Percentiles rank a stretch among this genome's conserved stretches.
phyloP scores from a whole-genome alignment of 2,329 filamentous ascomycete species.

The Botrytis hyacinthi region DNA sequence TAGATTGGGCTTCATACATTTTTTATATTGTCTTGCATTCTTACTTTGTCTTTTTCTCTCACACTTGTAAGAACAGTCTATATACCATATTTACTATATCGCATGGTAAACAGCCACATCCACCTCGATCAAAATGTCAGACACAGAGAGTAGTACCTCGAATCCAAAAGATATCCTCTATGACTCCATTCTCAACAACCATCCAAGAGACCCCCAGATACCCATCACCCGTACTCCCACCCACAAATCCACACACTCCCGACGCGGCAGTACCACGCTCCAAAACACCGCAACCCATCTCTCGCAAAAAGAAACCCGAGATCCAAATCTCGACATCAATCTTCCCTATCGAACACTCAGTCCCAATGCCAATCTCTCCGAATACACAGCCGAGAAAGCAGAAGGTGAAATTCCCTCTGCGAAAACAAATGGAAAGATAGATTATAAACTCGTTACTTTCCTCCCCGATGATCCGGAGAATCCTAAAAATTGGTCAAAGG shows the following conservation, averaged over 20 bases:
- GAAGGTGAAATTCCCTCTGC: slow-evolving; percentile 53
- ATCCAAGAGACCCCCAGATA: neutral
- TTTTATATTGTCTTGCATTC: neutral
- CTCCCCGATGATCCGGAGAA: slow-evolving; percentile 69
- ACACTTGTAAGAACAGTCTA: neutral
- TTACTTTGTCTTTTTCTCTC: neutral
- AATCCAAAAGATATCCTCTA: neutral
- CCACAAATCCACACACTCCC: neutral
- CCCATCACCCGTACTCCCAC: neutral
- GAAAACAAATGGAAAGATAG: neutral
- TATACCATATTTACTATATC: neutral
- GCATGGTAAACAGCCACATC: neutral
- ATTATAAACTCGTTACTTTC: slow-evolving; percentile 68
- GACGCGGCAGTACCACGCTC: slow-evolving; percentile 21
- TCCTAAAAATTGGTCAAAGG: slow-evolving; percentile 82
- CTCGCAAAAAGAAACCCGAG: slow-evolving; percentile 34
- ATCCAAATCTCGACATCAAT: slow-evolving; percentile 47
- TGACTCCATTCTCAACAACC: neutral
- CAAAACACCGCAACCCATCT: neutral
- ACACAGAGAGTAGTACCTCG: slow-evolving; percentile 6
- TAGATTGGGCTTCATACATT: neutral
- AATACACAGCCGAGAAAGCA: slow-evolving; percentile 63
- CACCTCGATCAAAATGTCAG: neutral
- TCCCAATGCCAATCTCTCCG: slow-evolving; percentile 58
- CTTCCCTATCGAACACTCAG: slow-evolving; percentile 66